These are phyloP conservation scores for Plasmodium ovale DNA, from an alignment of 169 alveolate species.

Conservation along the genomic window DNA sequence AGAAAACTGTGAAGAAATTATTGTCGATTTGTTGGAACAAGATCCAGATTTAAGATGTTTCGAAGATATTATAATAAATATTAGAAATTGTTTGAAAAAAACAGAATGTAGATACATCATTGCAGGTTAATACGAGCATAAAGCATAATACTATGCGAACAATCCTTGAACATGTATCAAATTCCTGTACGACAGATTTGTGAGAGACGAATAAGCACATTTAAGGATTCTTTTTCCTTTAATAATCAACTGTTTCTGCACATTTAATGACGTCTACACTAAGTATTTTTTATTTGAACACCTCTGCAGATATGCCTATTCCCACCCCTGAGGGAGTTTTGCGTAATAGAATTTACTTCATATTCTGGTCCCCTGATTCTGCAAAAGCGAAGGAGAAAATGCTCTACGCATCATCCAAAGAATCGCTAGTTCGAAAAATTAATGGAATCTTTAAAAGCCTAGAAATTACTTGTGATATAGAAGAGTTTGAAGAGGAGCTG, in stretches of 20 bases:
- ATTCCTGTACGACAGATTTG: too few relatives aligned
- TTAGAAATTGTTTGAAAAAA: conserved; percentile 41
- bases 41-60: conserved; percentile 37
- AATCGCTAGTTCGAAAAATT: conserved; percentile 63
- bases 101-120: conserved; percentile 74
- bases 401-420: conserved; percentile 74
- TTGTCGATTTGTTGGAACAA: conserved; percentile 61
- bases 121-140: conserved; percentile 45
- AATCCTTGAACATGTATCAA: neutral
- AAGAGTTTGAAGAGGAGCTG: conserved; percentile 69
- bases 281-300: too few relatives aligned
- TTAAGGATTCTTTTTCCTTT: neutral
- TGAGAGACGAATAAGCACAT: too few relatives aligned
- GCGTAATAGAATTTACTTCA: conserved; percentile 67
- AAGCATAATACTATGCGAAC: too few relatives aligned
- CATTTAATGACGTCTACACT: too few relatives aligned
- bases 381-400: conserved; percentile 71
- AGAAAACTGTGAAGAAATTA: conserved; percentile 59
- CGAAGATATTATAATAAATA: conserved; percentile 52
- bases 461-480: conserved; percentile 64
- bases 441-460: conserved; percentile 73
- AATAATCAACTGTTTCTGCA: too few relatives aligned
- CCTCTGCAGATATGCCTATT: conserved; percentile 59
- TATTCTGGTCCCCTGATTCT: conserved; percentile 72
- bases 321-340: conserved; percentile 74